Base-by-base conservation (phyloP, 805 yeast species). In the Cyberlindnera sargentensis region DNA sequence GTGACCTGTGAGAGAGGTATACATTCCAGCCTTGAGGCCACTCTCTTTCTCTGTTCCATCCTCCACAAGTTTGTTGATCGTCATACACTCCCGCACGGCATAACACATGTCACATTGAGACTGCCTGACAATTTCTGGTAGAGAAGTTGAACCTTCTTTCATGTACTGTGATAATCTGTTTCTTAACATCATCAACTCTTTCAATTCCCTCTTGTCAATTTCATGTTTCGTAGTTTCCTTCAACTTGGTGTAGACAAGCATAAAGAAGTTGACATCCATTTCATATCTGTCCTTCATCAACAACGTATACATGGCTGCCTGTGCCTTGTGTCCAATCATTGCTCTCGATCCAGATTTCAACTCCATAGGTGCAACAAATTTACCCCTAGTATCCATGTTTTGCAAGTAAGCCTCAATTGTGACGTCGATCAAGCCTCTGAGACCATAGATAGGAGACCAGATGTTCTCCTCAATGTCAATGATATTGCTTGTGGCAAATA, bases 391-490 rank as follows among this genome's bases (percentile, higher is more conserved):
- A 5, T 57, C 50, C 4, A 55, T 48, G 5, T 68, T 68, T 36
- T 66, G 65, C 7, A 73, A 57, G 26, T 66, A 61, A 0, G 84
- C 83, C 51, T 83, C 84, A 2, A 88, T 72, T 0, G 96, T 88
- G 3, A 83, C 96, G 65, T 93, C 99, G 15, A 90, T 78, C 52
- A 82, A 77, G 0, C 99, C 99, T 51, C 87, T 78, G 7, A 93
- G 63, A 0, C 99, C 99, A 65, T 75, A 89, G 57, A 77, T 73
- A 0, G 97, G 95, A 0, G 97, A 87, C 88, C 95, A 81, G 10
- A 93, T 82, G 53, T 81, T 84, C 55, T 93, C 97, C 62, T 93
- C 99, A 8, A 87, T 77, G 56, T 86, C 96, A 31, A 87, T 66
- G 7, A 89, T 75, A 45, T 82, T 79, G 11, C 76, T 68, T 0